Evolutionary conservation across 208 protist species (phyloP).

Genomic region (Angomonas desouzai): DNA sequence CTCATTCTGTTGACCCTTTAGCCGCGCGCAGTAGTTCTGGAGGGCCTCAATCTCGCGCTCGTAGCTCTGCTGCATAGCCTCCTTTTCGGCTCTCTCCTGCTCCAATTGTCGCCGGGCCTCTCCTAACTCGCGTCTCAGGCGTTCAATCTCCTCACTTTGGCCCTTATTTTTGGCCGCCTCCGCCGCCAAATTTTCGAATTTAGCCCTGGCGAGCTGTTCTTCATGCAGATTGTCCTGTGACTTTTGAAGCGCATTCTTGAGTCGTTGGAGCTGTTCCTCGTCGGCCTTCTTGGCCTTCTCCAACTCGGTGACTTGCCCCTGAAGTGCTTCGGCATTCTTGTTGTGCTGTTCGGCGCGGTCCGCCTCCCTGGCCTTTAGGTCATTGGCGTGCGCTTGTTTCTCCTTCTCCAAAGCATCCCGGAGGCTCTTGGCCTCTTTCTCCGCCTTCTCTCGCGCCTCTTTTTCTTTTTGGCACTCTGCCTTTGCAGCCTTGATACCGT

Average conservation of each 20-base stretch:
- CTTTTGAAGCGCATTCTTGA: slow-evolving; percentile 27
- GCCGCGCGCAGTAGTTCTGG: slow-evolving; percentile 37
- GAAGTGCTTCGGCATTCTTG: slow-evolving; percentile 29
- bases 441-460: slow-evolving; percentile 30
- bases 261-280: slow-evolving; percentile 19
- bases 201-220: slow-evolving; percentile 25
- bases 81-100: slow-evolving; percentile 19
- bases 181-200: slow-evolving; percentile 39
- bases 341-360: neutral
- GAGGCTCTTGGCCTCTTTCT: slow-evolving; percentile 21
- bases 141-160: slow-evolving; percentile 27
- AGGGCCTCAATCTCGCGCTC: slow-evolving; percentile 43
- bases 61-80: slow-evolving; percentile 19
- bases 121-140: slow-evolving; percentile 15
- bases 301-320: slow-evolving; percentile 22
- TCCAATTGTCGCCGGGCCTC: slow-evolving; percentile 19
- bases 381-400: slow-evolving; percentile 14
- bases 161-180: slow-evolving; percentile 26
- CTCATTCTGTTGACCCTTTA: slow-evolving; percentile 33
- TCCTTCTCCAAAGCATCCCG: slow-evolving; percentile 9
- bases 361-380: neutral
- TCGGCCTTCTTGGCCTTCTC: slow-evolving; percentile 25
- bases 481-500: slow-evolving; percentile 11
- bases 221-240: slow-evolving; percentile 11
- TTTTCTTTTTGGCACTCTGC: slow-evolving; percentile 18